Evolutionary conservation across 352 stramenopile species (phyloP).

Genomic region (Pythium scleroteichum): DNA sequence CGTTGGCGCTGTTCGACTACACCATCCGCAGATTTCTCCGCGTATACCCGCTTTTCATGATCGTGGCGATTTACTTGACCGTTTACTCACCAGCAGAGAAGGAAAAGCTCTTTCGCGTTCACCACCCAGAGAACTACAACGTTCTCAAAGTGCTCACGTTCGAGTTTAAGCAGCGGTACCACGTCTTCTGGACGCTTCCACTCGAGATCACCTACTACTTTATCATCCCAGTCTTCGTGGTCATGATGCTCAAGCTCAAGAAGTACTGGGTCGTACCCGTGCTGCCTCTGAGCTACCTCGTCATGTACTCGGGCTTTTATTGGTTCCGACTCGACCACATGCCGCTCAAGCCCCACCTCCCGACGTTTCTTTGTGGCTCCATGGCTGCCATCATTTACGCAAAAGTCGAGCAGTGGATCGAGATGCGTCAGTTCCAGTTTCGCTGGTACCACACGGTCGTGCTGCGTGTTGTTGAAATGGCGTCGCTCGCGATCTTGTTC

Average conservation of each 20-base stretch:
- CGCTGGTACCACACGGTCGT: slow-evolving; percentile 10
- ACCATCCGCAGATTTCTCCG: slow-evolving; percentile 45
- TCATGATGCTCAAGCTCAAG: slow-evolving; percentile 25
- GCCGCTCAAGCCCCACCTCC: slow-evolving; percentile 29
- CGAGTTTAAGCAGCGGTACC: slow-evolving; percentile 41
- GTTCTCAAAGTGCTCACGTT: slow-evolving; percentile 46
- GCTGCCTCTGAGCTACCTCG: slow-evolving; percentile 33
- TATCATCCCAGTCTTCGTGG: slow-evolving; percentile 44
- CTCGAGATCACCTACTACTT: slow-evolving; percentile 59
- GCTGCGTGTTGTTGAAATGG: slow-evolving; percentile 24
- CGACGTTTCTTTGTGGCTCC: slow-evolving; percentile 40
- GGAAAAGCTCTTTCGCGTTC: slow-evolving; percentile 34
- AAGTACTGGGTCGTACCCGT: slow-evolving; percentile 37
- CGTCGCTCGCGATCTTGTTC: slow-evolving; percentile 22
- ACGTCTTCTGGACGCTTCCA: slow-evolving; percentile 54
- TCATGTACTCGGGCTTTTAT: slow-evolving; percentile 32
- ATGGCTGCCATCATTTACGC: slow-evolving; percentile 40
- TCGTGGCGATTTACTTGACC: slow-evolving; percentile 37
- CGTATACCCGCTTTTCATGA: slow-evolving; percentile 49
- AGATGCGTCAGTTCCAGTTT: not conserved
- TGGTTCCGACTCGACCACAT: slow-evolving; percentile 32
- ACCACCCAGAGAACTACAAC: slow-evolving; percentile 29
- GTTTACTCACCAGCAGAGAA: slow-evolving; percentile 33
- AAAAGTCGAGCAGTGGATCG: slow-evolving; percentile 34
- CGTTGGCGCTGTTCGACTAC: slow-evolving; percentile 42